phyloP scores from a whole-genome alignment of 345 rosid species.

The Salix caprea region DNA sequence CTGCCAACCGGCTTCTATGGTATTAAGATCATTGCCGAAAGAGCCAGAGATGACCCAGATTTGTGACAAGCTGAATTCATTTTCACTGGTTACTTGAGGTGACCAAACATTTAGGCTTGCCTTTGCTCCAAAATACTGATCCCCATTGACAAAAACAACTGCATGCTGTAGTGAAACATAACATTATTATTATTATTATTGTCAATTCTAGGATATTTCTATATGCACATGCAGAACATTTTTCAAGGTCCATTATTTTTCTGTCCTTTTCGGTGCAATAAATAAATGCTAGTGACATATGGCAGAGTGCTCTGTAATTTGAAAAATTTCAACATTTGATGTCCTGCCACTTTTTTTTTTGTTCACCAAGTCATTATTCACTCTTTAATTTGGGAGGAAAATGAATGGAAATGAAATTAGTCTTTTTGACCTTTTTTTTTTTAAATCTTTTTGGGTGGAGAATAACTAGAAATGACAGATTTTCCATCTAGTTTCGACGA shows the following conservation, averaged over 20 bases:
- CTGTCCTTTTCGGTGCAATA: neutral
- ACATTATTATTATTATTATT: neutral
- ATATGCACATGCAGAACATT: neutral
- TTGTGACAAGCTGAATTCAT: conserved; percentile 34
- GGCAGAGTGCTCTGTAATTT: neutral
- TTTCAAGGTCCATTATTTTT: neutral
- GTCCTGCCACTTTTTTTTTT: neutral
- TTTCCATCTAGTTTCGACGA: neutral
- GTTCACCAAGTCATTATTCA: neutral
- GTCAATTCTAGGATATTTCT: neutral
- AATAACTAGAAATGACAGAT: conserved; percentile 1
- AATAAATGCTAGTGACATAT: conserved; percentile 12
- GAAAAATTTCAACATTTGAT: neutral
- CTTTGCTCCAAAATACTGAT: conserved; percentile 34
- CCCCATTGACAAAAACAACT: conserved; percentile 31
- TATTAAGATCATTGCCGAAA: conserved; percentile 30
- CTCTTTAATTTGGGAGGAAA: neutral
- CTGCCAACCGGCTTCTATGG: conserved; percentile 41
- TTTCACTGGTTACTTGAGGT: conserved; percentile 18
- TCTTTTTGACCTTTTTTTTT: neutral
- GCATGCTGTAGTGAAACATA: conserved; percentile 21
- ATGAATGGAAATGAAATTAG: neutral
- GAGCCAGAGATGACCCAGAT: conserved; percentile 36
- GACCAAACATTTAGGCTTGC: conserved; percentile 35
- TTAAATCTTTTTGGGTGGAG: neutral